Percentiles rank a stretch among this genome's conserved stretches.
Conservation (phyloP, 2,329 filamentous ascomycete genomes). For the Hypoxylon sp. region DNA sequence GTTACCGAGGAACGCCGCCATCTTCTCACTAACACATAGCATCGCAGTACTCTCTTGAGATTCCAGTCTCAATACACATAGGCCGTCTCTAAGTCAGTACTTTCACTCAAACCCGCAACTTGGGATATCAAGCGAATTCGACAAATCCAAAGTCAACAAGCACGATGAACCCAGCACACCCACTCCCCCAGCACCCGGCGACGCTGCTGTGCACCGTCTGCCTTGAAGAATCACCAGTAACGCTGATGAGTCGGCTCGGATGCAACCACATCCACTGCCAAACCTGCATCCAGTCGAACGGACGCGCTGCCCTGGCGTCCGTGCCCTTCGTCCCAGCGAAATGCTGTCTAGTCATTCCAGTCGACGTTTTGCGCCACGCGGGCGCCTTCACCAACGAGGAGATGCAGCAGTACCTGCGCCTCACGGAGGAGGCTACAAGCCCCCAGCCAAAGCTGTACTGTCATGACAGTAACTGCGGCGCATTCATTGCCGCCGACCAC, state of each 20-base stretch:
- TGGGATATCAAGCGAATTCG: too few relatives aligned
- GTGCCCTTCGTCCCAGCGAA: slow-evolving; percentile 39
- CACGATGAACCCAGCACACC: too few relatives aligned
- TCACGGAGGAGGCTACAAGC: slow-evolving; percentile 40
- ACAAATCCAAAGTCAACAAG: background rate
- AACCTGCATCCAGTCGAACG: slow-evolving; percentile 22
- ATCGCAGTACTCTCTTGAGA: too few relatives aligned
- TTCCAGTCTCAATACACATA: too few relatives aligned
- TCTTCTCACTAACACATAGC: too few relatives aligned
- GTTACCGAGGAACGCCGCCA: too few relatives aligned
- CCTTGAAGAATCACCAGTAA: too few relatives aligned
- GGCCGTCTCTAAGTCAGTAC: background rate
- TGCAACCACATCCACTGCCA: slow-evolving; percentile 39
- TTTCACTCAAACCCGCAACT: too few relatives aligned
- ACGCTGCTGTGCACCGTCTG: too few relatives aligned
- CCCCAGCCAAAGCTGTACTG: slow-evolving; percentile 39
- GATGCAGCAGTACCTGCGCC: slow-evolving; percentile 20
- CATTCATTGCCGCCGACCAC: slow-evolving; percentile 30
- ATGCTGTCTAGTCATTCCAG: slow-evolving; percentile 40
- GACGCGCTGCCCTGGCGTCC: slow-evolving; percentile 16
- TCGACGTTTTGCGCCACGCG: background rate
- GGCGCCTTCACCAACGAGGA: slow-evolving; percentile 27
- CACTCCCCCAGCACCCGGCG: too few relatives aligned
- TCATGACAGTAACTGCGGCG: slow-evolving; percentile 32
- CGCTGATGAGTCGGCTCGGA: too few relatives aligned